Base-by-base conservation (phyloP, 208 protist species). In the Trypanosomatidae sp. region DNA sequence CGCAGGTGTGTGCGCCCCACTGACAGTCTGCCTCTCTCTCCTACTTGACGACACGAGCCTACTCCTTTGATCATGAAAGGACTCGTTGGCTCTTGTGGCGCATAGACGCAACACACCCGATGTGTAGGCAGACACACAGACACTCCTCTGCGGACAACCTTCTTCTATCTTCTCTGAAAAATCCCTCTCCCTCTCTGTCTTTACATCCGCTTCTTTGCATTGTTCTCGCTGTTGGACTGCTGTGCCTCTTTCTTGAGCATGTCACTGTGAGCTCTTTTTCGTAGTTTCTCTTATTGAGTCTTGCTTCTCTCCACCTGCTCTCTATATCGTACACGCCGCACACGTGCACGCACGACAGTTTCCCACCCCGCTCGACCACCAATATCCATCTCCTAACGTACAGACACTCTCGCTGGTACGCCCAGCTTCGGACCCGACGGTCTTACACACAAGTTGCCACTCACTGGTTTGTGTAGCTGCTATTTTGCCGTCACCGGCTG, bases 11-110 rank as follows among this genome's bases (percentile, higher is more conserved):
- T 77, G 41, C 62, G 44, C 49, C 62, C 1, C 47, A 41, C 28
- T 56, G 8, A 68, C 33, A 47, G 46, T 62, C 46, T 69, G 44
- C 69, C 30, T 25, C 15, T 59, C 33, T 71, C 7, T 39, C 66
- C 2, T 7, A 55, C 43, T 58, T 5, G 58, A 62, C 15, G 4
- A 41, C 30, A 41, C 58, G 41, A 10, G 12, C 8, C 30, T 1
- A 22, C 58, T 36, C 55, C 28, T 15, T 62, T 62, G 28, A 22
- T 62, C 33, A 62, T n/a, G 6, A 41, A 22, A 12, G 33, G 3
- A 22, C 7, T 36, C n/a, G 8, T 41, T 62, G 56, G 25, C 53
- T 59, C 17, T 7, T 62, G 58, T 39, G 17, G 30, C 6, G 3
- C 30, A 43, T 0, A 6, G 17, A 41, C 5, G 30, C 58, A 22